Conservation (phyloP, 1,139 yeast genomes). For the Schwanniomyces etchellsii region DNA sequence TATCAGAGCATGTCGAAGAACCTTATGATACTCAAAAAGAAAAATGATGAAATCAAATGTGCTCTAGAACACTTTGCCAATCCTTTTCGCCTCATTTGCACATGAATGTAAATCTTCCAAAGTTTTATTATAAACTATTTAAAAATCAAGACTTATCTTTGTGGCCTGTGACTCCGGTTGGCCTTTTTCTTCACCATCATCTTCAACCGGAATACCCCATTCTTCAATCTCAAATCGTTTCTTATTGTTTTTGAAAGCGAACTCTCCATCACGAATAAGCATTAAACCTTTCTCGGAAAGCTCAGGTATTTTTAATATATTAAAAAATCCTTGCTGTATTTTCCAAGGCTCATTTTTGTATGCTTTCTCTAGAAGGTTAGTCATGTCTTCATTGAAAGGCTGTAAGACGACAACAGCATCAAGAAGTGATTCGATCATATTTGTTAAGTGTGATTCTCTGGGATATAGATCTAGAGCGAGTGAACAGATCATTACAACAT, state of each 20-base stretch:
- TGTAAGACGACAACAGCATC: constrained; percentile 74
- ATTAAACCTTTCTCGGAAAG: constrained; percentile 75
- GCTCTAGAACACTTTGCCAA: no score
- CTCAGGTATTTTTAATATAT: constrained; percentile 66
- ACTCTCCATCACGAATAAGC: constrained; percentile 71
- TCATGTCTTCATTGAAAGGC: constrained; percentile 78
- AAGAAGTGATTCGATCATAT: constrained; percentile 51
- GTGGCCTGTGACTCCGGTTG: constrained; percentile 1
- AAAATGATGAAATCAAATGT: no score
- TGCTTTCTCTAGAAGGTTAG: constrained; percentile 58
- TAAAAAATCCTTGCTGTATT: constrained; percentile 81
- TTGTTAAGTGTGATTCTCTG: constrained; percentile 42
- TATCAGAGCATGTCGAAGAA: no score
- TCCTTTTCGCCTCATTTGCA: no score
- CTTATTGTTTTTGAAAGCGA: constrained; percentile 80
- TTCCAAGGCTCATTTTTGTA: constrained; percentile 69
- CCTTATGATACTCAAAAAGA: no score
- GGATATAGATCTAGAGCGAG: constrained; percentile 67
- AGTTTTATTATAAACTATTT: no score
- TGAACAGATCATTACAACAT: constrained; percentile 47
- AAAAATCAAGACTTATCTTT: constrained; percentile 3
- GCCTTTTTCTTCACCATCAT: constrained; percentile 36
- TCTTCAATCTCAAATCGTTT: constrained; percentile 80
- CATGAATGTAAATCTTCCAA: no score
- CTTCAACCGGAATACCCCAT: constrained; percentile 95